phyloP scores from a whole-genome alignment of 2,329 filamentous ascomycete species.

The Magnaporthiopsis incrustans region DNA sequence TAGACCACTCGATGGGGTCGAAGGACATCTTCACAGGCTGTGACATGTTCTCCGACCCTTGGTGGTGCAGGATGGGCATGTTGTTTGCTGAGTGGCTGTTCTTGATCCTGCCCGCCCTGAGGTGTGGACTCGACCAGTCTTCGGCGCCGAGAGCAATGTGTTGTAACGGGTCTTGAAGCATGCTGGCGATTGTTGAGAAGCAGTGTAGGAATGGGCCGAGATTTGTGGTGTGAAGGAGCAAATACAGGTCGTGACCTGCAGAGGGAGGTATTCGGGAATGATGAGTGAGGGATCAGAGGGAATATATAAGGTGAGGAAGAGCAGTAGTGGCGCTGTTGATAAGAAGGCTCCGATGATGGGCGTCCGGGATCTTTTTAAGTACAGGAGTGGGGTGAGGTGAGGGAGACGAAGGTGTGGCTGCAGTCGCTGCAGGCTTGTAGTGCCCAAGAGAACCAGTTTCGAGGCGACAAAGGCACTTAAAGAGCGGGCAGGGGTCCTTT shows the following conservation, averaged over 20 bases:
- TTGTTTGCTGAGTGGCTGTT: neutral
- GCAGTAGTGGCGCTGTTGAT: neutral
- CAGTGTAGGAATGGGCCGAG: neutral
- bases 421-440: neutral
- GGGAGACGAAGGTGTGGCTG: neutral
- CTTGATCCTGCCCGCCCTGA: neutral
- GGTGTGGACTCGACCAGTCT: neutral
- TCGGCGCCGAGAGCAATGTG: neutral
- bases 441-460: neutral
- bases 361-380: neutral
- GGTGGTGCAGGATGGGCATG: neutral
- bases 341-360: neutral
- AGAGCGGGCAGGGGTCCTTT: no score
- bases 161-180: neutral
- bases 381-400: neutral
- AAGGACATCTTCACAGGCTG: neutral
- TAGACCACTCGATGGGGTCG: neutral
- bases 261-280: neutral
- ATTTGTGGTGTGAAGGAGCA: neutral
- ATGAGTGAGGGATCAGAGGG: neutral
- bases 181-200: neutral
- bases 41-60: neutral
- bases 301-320: neutral
- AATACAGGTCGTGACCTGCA: neutral
- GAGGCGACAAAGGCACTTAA: neutral